A percentile compares a stretch with the other conserved stretches of the same genome.
Conservation (phyloP, 495 filamentous ascomycete species). For the Tuber umbilicatum region DNA sequence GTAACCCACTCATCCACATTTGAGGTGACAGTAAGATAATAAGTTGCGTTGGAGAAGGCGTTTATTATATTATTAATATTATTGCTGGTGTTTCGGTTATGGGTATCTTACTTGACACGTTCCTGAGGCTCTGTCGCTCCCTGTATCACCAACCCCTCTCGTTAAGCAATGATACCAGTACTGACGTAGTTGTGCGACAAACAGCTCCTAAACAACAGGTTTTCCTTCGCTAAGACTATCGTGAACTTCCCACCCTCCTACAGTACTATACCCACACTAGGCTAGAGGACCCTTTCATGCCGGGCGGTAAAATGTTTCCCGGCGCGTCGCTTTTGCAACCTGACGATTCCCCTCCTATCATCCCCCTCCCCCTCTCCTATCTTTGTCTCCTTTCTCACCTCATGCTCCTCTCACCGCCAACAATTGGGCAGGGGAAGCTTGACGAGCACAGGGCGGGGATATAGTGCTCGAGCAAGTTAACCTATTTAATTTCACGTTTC, state of each 20-base stretch:
- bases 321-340: background rate
- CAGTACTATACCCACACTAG: background rate
- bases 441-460: background rate
- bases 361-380: background rate
- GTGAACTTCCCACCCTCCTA: background rate
- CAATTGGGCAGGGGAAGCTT: background rate
- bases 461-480: background rate
- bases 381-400: background rate
- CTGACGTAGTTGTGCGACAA: constrained; percentile 2
- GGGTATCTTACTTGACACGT: background rate
- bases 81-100: too few relatives aligned
- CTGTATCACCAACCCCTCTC: background rate
- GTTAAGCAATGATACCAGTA: background rate
- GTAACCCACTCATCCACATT: background rate
- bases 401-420: background rate
- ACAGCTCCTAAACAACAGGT: background rate
- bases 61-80: too few relatives aligned
- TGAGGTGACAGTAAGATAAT: background rate
- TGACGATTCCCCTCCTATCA: background rate
- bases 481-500: background rate
- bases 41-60: background rate
- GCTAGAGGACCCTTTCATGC: background rate
- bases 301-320: background rate
- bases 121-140: background rate
- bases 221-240: background rate